Percentiles rank a stretch among this genome's conserved stretches.
phyloP scores from a whole-genome alignment of 371 early-diverging fungal species.

The Paraphysoderma sedebokerense region DNA sequence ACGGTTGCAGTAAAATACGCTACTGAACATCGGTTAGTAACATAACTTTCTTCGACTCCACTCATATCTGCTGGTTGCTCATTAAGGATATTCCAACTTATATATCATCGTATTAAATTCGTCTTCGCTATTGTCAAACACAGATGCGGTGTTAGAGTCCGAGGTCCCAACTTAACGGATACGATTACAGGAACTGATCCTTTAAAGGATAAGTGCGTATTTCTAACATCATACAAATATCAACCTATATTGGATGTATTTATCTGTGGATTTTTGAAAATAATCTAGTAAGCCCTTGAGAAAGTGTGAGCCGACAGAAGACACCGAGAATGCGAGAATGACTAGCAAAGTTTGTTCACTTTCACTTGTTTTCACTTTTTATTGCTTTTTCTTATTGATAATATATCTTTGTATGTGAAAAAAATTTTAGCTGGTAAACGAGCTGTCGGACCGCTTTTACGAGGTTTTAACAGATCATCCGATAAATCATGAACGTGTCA shows the following conservation, averaged over 20 bases:
- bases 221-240: not conserved
- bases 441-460: conserved; percentile 13
- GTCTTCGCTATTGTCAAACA: too few species aligned
- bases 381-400: not conserved
- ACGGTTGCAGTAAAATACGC: conserved; percentile 19
- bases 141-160: conserved; percentile 21
- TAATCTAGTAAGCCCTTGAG: conserved; percentile 14
- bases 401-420: too few species aligned
- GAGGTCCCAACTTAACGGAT: conserved; percentile 21
- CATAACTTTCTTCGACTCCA: too few species aligned
- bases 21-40: conserved; percentile 26
- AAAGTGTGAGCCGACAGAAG: conserved; percentile 16
- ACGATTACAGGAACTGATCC: conserved; percentile 34
- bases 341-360: conserved; percentile 18
- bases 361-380: not conserved
- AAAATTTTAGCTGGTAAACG: conserved; percentile 18
- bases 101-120: too few species aligned
- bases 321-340: conserved; percentile 15
- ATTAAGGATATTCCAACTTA: too few species aligned
- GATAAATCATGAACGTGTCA: conserved; percentile 13
- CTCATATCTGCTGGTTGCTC: too few species aligned
- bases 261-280: too few species aligned
- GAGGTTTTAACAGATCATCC: conserved; percentile 16
- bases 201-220: conserved; percentile 15
- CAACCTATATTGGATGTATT: not conserved